A percentile compares a stretch with the other conserved stretches of the same genome.
Conservation (phyloP, 2,329 filamentous ascomycete genomes). For the Xylariaceae sp. region DNA sequence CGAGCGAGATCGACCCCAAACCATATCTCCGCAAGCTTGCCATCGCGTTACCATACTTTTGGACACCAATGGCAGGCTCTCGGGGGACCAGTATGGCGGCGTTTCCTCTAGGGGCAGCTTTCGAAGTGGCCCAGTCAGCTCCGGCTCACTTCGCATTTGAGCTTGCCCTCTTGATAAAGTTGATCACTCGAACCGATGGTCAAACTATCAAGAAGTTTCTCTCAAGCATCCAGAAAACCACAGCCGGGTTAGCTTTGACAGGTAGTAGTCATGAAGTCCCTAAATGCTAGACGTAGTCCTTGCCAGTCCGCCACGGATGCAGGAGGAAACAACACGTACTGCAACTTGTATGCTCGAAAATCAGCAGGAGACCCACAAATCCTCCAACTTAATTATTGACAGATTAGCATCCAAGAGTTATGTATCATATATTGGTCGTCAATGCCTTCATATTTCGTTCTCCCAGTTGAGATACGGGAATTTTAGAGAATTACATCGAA, state of each 20-base stretch:
- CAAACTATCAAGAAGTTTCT: background rate
- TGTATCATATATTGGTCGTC: no score
- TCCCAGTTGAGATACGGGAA: no score
- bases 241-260: background rate
- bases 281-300: no score
- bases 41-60: constrained; percentile 17
- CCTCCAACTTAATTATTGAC: no score
- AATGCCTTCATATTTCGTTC: no score
- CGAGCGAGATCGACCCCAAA: constrained; percentile 2
- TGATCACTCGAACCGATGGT: background rate
- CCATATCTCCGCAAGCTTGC: constrained; percentile 13
- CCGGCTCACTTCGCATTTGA: background rate
- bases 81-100: constrained; percentile 13
- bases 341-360: no score
- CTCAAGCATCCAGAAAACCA: background rate
- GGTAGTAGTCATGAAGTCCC: background rate
- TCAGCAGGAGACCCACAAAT: no score
- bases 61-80: constrained; percentile 10
- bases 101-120: constrained; percentile 4
- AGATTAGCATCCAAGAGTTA: no score
- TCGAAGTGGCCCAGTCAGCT: background rate
- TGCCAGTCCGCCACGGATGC: no score
- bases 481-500: no score
- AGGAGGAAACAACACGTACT: no score
- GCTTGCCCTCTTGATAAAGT: background rate